Base-by-base conservation (phyloP, 208 protist genomes). In the Trypanosoma avium region DNA sequence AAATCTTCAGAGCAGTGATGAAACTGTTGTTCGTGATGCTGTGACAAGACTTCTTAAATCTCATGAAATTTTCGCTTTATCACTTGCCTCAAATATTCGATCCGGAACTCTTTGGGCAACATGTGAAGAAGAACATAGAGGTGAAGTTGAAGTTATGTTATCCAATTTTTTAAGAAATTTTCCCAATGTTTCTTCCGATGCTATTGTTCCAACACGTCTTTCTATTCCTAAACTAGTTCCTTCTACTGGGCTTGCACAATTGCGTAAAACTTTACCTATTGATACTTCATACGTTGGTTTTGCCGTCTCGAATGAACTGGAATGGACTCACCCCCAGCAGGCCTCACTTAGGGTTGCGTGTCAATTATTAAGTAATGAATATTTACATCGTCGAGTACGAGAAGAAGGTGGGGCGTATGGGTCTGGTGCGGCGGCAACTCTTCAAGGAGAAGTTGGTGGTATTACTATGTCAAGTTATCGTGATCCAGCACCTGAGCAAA, bases 361-460 rank as follows among this genome's bases (percentile, higher is more conserved):
- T 45, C 73, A 84, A 52, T 61, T 94, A 47, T 79, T 95, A 15
- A 63, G 65, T 43, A 93, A 93, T 59, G 87, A 97, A 67, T 94
- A 85, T 73, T 74, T 97, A 49, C 92, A 97, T 72, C 84, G 84
- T 55, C 79, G 82, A 4, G 84, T 97, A 58, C 87, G 92, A 19
- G 92, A 97, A 59, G 88, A 97, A 65, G 92, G 92, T 24, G 92
- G 92, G 17, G 92, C 92, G 35, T 97, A 97, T 76, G 92, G 92
- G 30, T 74, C 79, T 21, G 63, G 72, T 52, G 76, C 77, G 24
- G 35, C 67, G n/a, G 70, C 88, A 26, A 92, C 84, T 17, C 77
- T 93, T 33, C 71, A 68, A 24, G 88, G 86, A 22, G 84, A 92
- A 57, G 84, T 86, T 3, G 89, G 83, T 45, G 89, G 92, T 13